Evolutionary conservation across 345 rosid species (phyloP).

Genomic region (Cardamine chenopodiifolia): DNA sequence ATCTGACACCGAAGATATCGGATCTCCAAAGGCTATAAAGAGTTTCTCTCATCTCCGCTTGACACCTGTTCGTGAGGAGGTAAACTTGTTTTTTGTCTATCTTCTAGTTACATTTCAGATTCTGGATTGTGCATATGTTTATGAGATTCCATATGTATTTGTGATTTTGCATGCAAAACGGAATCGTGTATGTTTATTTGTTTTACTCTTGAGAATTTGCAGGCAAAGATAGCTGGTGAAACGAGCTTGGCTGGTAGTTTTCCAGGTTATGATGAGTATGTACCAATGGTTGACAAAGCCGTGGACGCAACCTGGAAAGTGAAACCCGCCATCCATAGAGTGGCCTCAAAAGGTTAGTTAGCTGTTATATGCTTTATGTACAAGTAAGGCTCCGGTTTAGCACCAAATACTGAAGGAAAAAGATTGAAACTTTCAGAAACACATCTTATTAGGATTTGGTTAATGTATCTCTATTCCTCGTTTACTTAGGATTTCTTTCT

Average conservation of each 20-base stretch:
- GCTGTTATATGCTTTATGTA: slow-evolving; percentile 1
- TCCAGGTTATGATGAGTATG: slow-evolving; percentile 94
- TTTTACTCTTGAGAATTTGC: slow-evolving; percentile 31
- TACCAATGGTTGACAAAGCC: slow-evolving; percentile 98
- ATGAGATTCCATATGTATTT: neutral
- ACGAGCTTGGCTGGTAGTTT: slow-evolving; percentile 63
- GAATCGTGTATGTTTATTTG: neutral
- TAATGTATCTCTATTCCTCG: neutral
- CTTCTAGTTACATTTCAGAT: slow-evolving; percentile 12
- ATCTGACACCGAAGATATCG: slow-evolving; percentile 94
- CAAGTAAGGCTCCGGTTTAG: neutral
- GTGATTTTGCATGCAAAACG: neutral
- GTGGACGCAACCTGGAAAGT: slow-evolving; percentile 91
- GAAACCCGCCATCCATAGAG: slow-evolving; percentile 52
- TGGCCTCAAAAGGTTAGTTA: slow-evolving; percentile 67
- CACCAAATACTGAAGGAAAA: neutral
- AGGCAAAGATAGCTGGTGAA: slow-evolving; percentile 82
- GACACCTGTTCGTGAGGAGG: slow-evolving; percentile 99
- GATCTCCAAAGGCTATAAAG: slow-evolving; percentile 90
- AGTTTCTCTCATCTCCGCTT: slow-evolving; percentile 83
- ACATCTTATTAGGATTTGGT: neutral
- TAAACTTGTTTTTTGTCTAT: slow-evolving; percentile 18
- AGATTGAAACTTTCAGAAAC: slow-evolving; percentile 14
- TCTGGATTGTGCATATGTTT: slow-evolving; percentile 17
- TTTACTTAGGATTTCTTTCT: neutral